Evolutionary conservation across 208 protist genomes (phyloP), one percentile per base, ranked within the genome.

Genomic region (Crithidia bombi): DNA sequence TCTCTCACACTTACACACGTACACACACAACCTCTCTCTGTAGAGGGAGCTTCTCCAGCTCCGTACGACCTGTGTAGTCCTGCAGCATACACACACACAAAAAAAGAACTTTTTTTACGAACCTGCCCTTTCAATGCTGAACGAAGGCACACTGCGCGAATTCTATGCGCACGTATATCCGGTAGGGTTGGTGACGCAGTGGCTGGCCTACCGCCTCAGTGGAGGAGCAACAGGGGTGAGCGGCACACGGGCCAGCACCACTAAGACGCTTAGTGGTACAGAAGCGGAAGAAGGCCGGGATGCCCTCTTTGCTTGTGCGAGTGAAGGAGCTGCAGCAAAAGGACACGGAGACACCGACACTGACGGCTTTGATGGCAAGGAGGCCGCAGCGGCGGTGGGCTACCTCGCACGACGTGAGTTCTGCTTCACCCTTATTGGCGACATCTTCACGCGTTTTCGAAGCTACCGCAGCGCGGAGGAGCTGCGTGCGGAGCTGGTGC

Each of bases 121-220:
- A n/a, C n/a, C n/a, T 11, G 7, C 6, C 12, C 36, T 47, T 1
- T 54, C 35, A 43, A 86, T 86, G 79, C 62, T 95, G 38, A 85
- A 91, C 59, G 91, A 94, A 72, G 63, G 71, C 19, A 75, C 84
- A 9, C 65, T 97, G 51, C 77, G 82, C 46, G 89, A 97, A 78
- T 97, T 97, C 65, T 97, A 97, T 68, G 79, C 89, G 58, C 87
- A 94, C 57, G 86, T 97, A 7, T 97, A 90, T 68, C 92, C 92
- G 1, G 82, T 94, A 0, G 88, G 95, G 0, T 79, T 95, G 2
- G 30, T 97, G n/a, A 73, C 74, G 12, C 77, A 82, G 39, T 95
- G 89, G 92, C 67, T 97, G 10, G 85, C 89, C 0, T 95, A 95
- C 67, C 74, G 82, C 21, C 44, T 92, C 19, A 65, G 5, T 32